Conservation (phyloP, 495 filamentous ascomycete species). For the Pyrenula massariospora region DNA sequence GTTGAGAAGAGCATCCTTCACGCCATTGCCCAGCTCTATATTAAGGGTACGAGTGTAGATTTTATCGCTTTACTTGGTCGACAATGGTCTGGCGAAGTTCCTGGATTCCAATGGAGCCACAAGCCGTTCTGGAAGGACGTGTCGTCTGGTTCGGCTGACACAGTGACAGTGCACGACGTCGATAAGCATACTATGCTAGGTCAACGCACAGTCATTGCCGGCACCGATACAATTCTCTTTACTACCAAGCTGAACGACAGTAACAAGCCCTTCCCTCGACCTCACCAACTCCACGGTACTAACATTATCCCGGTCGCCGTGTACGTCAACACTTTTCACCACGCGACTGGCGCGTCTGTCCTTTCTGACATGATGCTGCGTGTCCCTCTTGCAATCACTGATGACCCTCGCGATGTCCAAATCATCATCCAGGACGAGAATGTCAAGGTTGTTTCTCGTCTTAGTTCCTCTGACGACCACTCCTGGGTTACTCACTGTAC, state of each 20-base stretch:
- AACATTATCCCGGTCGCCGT: conserved; percentile 30
- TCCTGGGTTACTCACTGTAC: conserved; percentile 30
- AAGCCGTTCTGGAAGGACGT: conserved; percentile 39
- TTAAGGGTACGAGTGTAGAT: conserved; percentile 30
- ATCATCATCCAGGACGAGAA: conserved; percentile 13
- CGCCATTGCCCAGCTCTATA: conserved; percentile 27
- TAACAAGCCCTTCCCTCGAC: conserved; percentile 21
- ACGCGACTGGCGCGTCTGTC: conserved; percentile 8
- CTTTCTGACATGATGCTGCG: conserved; percentile 13
- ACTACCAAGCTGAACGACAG: conserved; percentile 16
- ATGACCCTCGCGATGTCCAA: conserved; percentile 22
- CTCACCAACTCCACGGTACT: conserved; percentile 20
- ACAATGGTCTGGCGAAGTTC: conserved; percentile 29
- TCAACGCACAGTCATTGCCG: conserved; percentile 13
- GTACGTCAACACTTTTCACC: conserved; percentile 26
- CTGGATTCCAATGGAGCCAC: conserved; percentile 39
- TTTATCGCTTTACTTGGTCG: conserved; percentile 27
- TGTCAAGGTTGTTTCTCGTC: conserved; percentile 17
- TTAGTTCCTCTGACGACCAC: conserved; percentile 7
- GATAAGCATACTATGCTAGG: conserved; percentile 22
- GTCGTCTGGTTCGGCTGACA: conserved; percentile 5
- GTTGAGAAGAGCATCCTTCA: conserved; percentile 5
- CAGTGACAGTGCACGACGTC: conserved; percentile 13
- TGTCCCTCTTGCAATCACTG: conserved; percentile 22
- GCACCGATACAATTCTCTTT: conserved; percentile 13